Percentiles rank a stretch among this genome's conserved stretches.
phyloP scores from a whole-genome alignment of 2,329 filamentous ascomycete genomes.

The Fusarium sp. region DNA sequence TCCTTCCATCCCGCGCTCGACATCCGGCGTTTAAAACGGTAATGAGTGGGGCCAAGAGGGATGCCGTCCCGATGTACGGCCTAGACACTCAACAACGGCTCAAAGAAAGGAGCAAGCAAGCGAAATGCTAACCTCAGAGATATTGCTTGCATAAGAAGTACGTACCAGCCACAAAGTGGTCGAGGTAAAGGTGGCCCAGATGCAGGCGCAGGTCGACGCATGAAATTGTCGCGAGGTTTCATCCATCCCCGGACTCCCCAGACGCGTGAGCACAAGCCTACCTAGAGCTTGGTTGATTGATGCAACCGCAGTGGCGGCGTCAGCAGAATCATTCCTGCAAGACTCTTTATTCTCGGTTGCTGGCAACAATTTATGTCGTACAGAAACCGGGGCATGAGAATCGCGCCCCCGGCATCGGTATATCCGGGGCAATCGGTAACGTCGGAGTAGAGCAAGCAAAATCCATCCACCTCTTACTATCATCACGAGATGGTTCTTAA shows the following conservation, averaged over 20 bases:
- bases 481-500: background rate
- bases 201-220: constrained; percentile 10
- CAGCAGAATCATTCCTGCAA: constrained; percentile 3
- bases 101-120: constrained; percentile 18
- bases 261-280: background rate
- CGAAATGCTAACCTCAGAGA: background rate
- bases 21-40: constrained; percentile 23
- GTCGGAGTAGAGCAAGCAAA: constrained; percentile 12
- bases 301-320: constrained; percentile 17
- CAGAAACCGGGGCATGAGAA: background rate
- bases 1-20: constrained; percentile 1
- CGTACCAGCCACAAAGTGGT: constrained; percentile 9
- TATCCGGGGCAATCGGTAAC: constrained; percentile 31
- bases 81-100: constrained; percentile 1
- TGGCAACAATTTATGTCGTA: background rate
- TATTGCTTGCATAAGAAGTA: constrained; percentile 12
- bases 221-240: constrained; percentile 29
- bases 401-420: constrained; percentile 26
- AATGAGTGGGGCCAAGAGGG: constrained; percentile 8
- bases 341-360: constrained; percentile 5
- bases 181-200: constrained; percentile 13
- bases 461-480: background rate
- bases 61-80: constrained; percentile 10
- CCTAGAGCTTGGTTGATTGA: background rate
- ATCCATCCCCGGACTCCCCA: constrained; percentile 9